Percentiles rank a stretch among this genome's conserved stretches.
Evolutionary conservation across 768 basidiomycete species (phyloP).

Genomic region (Tylopilus sp.): DNA sequence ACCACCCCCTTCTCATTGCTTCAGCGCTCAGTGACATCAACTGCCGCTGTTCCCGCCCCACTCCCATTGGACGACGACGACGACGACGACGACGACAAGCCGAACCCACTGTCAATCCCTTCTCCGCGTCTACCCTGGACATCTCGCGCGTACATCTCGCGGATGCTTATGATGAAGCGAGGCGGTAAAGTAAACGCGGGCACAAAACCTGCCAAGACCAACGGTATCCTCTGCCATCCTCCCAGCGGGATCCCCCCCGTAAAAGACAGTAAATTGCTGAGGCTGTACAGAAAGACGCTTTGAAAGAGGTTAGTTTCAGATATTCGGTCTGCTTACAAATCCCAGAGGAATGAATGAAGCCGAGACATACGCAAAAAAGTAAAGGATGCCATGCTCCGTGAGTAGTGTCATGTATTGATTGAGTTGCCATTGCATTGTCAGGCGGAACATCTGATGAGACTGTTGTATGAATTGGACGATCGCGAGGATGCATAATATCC

Average conservation of each 20-base stretch:
- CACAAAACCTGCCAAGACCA: neutral
- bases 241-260: neutral
- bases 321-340: neutral
- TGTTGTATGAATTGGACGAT: neutral
- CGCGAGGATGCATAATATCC: neutral
- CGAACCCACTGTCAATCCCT: neutral
- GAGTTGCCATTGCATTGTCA: neutral
- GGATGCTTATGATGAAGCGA: neutral
- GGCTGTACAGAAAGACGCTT: neutral
- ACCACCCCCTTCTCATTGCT: no score
- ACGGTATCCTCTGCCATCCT: neutral
- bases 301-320: neutral
- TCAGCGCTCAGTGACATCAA: no score
- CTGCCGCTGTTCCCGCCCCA: no score
- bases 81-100: neutral
- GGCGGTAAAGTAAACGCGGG: neutral
- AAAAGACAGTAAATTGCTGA: neutral
- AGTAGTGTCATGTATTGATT: neutral
- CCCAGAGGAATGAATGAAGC: no score
- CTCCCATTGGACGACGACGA: neutral
- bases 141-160: neutral
- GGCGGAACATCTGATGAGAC: neutral
- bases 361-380: neutral
- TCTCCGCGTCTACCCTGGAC: neutral
- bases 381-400: neutral